These are phyloP conservation scores for Luzula sylvatica DNA, from an alignment of 176 grass and related monocot species.

Conservation along the genomic window DNA sequence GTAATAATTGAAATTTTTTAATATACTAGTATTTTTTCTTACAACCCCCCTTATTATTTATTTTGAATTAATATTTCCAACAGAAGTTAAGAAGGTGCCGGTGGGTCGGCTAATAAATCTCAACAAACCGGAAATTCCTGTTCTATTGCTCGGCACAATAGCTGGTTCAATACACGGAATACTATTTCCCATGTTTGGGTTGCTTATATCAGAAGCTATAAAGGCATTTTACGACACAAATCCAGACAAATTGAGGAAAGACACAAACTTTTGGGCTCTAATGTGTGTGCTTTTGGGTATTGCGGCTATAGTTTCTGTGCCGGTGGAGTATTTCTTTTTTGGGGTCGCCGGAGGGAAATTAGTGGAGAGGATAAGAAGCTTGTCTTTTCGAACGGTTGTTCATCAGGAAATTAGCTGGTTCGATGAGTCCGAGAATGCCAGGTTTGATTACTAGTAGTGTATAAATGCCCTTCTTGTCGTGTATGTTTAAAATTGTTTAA, in stretches of 20 bases:
- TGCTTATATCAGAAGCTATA: constrained; percentile 43
- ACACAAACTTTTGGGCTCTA: constrained; percentile 58
- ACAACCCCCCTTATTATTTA: background rate
- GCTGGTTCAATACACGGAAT: constrained; percentile 64
- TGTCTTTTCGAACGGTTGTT: constrained; percentile 58
- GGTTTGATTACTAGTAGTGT: constrained; percentile 32
- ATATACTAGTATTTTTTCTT: too few species aligned
- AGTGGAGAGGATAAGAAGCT: constrained; percentile 41
- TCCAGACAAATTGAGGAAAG: constrained; percentile 37
- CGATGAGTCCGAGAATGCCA: constrained; percentile 62
- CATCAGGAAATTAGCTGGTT: constrained; percentile 76
- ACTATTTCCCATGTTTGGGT: constrained; percentile 49
- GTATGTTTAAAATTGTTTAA: too few species aligned
- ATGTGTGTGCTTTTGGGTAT: constrained; percentile 43
- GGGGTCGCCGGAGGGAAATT: constrained; percentile 78
- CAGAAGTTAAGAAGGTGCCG: constrained; percentile 24
- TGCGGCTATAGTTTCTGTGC: constrained; percentile 18
- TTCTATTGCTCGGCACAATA: constrained; percentile 47
- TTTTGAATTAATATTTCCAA: background rate
- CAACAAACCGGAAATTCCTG: constrained; percentile 56
- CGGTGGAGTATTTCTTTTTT: constrained; percentile 52
- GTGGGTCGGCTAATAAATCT: constrained; percentile 39
- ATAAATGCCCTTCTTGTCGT: too few species aligned
- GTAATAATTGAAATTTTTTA: too few species aligned
- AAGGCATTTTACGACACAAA: constrained; percentile 56